Base-by-base conservation (phyloP, 306 rosid genomes). In the Fagus crenata region DNA sequence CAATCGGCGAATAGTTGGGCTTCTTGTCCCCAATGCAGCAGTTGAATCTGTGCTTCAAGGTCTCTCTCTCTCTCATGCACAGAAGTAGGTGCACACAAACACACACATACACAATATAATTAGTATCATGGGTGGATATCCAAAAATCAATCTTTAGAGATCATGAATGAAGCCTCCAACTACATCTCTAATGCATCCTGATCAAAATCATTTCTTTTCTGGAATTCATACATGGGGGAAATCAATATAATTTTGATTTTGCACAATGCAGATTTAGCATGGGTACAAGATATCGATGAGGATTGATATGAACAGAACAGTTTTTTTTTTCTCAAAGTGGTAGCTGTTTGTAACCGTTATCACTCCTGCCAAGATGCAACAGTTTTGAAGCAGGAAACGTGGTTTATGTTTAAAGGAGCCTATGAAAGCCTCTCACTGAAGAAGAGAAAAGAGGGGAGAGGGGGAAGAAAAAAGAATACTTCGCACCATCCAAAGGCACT, bases 41-140 rank as follows among this genome's bases (percentile, higher is more conserved):
- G 98, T 96, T 76, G 98, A 92, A 86, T 71, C 86, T 49, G 99
- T 95, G 76, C 99, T 96, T 75, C 93, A 82, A 96, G 99, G 99
- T 90, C 71, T 14, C 80, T 81, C 71, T 75, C 81, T 77, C 79
- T 53, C 43, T 49, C 28, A 40, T 53, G 58, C 18, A 60, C 58
- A 18, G 46, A 12, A 22, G 41, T 76, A 51, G 7, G 33, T 15
- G 31, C 76, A 77, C 75, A 33, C 56, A 7, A 33, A 67, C 43
- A 43, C 78, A 81, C 49, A 8, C 14, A 46, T 22, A 9, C 51
- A 46, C 14, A 7, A 46, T 46, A 46, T 46, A 7, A 46, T 46
- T 46, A 2, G 11, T 46, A 46, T 46, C 14, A 46, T 11, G 14
- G 51, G 1, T 0, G 7, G 11, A 46, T 0, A 46, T 46, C 33